A percentile compares a stretch with the other conserved stretches of the same genome.
phyloP scores from a whole-genome alignment of 2,329 filamentous ascomycete species.

The Elsinoe ampelina region DNA sequence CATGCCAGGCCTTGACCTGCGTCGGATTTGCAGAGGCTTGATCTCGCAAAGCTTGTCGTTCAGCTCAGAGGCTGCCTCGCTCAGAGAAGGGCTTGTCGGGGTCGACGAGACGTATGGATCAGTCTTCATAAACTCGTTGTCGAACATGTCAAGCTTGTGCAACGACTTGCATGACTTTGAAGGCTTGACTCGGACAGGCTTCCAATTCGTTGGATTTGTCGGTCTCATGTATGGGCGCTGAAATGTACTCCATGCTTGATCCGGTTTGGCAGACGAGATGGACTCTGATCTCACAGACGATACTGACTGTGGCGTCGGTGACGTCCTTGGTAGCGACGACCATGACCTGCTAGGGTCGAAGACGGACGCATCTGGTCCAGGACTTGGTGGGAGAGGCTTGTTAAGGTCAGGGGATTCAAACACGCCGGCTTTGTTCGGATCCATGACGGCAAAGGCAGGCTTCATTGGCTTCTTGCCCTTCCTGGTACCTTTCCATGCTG shows the following conservation, averaged over 20 bases:
- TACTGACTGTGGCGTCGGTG: background rate
- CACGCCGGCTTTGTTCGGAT: slow-evolving; percentile 23
- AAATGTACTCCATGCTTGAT: background rate
- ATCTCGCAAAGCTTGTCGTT: slow-evolving; percentile 11
- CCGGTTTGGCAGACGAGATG: background rate
- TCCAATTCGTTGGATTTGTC: slow-evolving; percentile 4
- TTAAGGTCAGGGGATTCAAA: slow-evolving; percentile 20
- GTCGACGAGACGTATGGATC: slow-evolving; percentile 15
- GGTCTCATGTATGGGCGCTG: slow-evolving; percentile 7
- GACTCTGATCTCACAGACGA: slow-evolving; percentile 6
- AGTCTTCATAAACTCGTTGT: slow-evolving; percentile 20
- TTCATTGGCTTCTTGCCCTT: slow-evolving; percentile 7
- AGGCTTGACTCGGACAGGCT: slow-evolving; percentile 11
- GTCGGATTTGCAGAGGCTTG: slow-evolving; percentile 10
- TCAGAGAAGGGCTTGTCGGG: slow-evolving; percentile 35
- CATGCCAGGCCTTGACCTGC: slow-evolving; percentile 4
- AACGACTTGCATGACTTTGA: slow-evolving; percentile 17
- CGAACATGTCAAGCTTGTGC: slow-evolving; percentile 19
- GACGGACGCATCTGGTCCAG: slow-evolving; percentile 7
- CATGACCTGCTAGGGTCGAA: slow-evolving; percentile 7
- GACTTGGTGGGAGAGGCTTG: slow-evolving; percentile 20
- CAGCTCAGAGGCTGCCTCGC: slow-evolving; percentile 36
- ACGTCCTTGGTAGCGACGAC: slow-evolving; percentile 1
- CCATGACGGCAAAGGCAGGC: slow-evolving; percentile 17
- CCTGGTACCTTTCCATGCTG: slow-evolving; percentile 7